Percentiles rank a stretch among this genome's conserved stretches.
These are phyloP conservation scores for Cercospora brassicicola DNA, from an alignment of 2,329 filamentous ascomycete species.

Conservation along the genomic window DNA sequence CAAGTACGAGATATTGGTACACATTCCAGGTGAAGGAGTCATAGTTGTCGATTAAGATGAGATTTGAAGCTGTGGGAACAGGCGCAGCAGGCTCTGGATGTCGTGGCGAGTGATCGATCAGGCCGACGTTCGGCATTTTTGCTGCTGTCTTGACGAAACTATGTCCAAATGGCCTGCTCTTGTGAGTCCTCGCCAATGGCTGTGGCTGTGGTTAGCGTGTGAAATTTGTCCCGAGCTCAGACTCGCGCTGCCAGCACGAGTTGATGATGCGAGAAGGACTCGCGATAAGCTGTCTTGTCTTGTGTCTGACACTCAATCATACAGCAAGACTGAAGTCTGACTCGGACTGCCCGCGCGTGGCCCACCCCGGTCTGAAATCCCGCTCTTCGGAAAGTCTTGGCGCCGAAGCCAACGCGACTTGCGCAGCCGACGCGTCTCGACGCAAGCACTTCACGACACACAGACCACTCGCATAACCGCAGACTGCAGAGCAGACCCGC, in stretches of 20 bases:
- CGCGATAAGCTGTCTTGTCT: neutral
- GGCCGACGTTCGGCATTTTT: conserved; percentile 38
- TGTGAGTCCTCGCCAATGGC: neutral
- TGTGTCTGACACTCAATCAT: neutral
- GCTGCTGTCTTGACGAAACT: neutral
- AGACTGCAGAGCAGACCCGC: conserved; percentile 1
- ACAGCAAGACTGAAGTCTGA: neutral
- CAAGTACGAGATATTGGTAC: conserved; percentile 96
- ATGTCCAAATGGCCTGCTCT: neutral
- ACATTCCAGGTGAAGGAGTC: conserved; percentile 99
- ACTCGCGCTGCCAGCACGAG: neutral
- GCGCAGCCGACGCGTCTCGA: neutral
- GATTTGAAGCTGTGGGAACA: conserved; percentile 78
- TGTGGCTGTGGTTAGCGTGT: neutral
- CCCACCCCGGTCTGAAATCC: neutral
- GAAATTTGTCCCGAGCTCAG: neutral
- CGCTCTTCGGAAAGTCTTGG: conserved; percentile 2
- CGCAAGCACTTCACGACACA: conserved; percentile 4
- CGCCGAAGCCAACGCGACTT: neutral
- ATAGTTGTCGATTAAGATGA: conserved; percentile 97
- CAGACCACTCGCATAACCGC: conserved; percentile 3
- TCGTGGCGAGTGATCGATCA: conserved; percentile 82
- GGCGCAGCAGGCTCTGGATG: conserved; percentile 73
- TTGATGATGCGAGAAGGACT: neutral
- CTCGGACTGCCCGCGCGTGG: neutral